These are phyloP conservation scores for Stephanodiscus minutulus DNA, from an alignment of 108 stramenopile species.

Conservation along the genomic window DNA sequence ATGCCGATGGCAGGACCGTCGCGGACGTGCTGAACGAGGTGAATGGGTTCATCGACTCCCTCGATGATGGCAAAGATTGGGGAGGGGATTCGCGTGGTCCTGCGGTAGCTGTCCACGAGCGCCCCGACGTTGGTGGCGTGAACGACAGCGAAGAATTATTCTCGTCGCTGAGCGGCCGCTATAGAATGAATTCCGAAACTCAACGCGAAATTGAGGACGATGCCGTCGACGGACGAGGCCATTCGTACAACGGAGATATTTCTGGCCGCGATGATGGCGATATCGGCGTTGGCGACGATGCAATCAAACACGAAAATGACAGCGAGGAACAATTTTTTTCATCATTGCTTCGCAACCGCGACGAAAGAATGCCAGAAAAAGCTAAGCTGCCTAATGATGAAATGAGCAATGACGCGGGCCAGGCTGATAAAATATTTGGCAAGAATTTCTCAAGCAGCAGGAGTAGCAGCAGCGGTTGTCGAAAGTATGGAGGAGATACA, in stretches of 20 bases:
- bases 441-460: neutral
- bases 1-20: neutral
- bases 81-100: neutral
- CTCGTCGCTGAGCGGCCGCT: conserved; percentile 13
- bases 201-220: neutral
- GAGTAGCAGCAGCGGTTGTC: neutral
- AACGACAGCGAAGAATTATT: conserved; percentile 7
- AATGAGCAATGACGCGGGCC: neutral
- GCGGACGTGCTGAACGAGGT: conserved; percentile 10
- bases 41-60: conserved; percentile 7
- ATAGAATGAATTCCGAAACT: neutral
- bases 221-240: neutral
- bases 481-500: neutral
- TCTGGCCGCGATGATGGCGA: neutral
- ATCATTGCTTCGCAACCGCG: neutral
- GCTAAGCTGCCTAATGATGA: neutral
- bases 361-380: neutral
- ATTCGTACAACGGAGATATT: neutral
- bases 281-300: neutral
- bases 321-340: neutral
- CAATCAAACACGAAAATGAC: conserved; percentile 1
- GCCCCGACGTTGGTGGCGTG: neutral
- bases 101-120: neutral
- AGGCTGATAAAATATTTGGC: neutral
- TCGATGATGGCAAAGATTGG: neutral